Conservation (phyloP, 495 filamentous ascomycete genomes). For the Aspergillus ellipticus region DNA sequence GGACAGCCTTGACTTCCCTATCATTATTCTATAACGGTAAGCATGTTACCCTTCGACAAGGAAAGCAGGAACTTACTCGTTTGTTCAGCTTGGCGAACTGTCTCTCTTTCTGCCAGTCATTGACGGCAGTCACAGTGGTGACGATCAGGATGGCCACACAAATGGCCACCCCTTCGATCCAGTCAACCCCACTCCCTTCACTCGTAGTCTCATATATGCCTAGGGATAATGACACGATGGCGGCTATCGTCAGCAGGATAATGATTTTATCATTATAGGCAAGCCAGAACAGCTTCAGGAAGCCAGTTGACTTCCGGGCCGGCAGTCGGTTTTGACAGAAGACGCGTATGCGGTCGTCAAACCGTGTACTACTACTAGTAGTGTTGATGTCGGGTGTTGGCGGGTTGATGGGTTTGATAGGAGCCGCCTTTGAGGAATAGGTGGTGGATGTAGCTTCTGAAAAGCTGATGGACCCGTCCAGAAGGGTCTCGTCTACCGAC, state of each 20-base stretch:
- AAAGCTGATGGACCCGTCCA: constrained; percentile 57
- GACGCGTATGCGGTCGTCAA: constrained; percentile 64
- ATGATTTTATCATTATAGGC: constrained; percentile 86
- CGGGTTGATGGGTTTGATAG: not conserved
- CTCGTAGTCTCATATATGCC: constrained; percentile 63
- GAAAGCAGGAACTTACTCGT: constrained; percentile 39
- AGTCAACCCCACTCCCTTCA: constrained; percentile 56
- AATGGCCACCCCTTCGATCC: constrained; percentile 79
- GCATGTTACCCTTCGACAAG: not conserved
- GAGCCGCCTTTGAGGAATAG: constrained; percentile 15
- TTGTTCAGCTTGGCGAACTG: constrained; percentile 78
- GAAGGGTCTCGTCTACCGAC: constrained; percentile 59
- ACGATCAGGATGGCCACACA: constrained; percentile 74
- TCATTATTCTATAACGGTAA: constrained; percentile 60
- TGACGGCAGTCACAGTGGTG: constrained; percentile 67
- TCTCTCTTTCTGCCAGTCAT: constrained; percentile 75
- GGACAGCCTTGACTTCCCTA: constrained; percentile 69
- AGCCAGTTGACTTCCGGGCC: constrained; percentile 66
- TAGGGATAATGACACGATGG: constrained; percentile 65
- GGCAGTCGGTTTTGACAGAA: constrained; percentile 73
- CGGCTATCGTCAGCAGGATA: constrained; percentile 70
- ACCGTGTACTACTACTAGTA: too few species aligned
- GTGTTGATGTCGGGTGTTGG: constrained; percentile 17
- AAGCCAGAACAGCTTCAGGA: constrained; percentile 75
- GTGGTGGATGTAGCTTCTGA: constrained; percentile 49